Evolutionary conservation across 768 basidiomycete species (phyloP).

Genomic region (Termitomyces bulborhizus): DNA sequence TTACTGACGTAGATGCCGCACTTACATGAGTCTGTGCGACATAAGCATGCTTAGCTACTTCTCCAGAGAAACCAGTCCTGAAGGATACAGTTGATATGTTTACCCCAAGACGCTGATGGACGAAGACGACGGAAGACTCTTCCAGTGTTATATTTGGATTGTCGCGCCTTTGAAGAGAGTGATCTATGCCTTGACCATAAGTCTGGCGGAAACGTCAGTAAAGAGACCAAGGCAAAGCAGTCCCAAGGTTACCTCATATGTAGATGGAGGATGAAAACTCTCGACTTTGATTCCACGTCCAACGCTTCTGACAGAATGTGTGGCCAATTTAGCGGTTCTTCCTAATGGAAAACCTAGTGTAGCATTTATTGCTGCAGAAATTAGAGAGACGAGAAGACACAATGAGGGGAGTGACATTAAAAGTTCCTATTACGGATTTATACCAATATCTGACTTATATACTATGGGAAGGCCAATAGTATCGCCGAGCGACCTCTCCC

Average conservation of each 20-base stretch:
- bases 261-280: conserved; percentile 11
- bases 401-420: background rate
- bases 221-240: background rate
- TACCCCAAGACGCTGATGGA: conserved; percentile 11
- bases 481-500: conserved; percentile 5
- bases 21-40: conserved; percentile 24
- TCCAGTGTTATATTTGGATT: conserved; percentile 2
- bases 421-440: background rate
- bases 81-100: conserved; percentile 13
- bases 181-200: conserved; percentile 11
- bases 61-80: conserved; percentile 17
- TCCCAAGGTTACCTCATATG: conserved; percentile 7
- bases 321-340: conserved; percentile 1
- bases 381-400: background rate
- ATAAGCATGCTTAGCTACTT: conserved; percentile 21
- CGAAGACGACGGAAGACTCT: conserved; percentile 11
- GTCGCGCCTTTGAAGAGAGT: background rate
- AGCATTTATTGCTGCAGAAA: background rate
- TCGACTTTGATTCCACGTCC: conserved; percentile 9
- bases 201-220: conserved; percentile 3
- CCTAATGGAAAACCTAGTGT: background rate
- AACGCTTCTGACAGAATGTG: conserved; percentile 8
- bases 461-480: conserved; percentile 2
- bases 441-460: background rate
- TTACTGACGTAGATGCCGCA: background rate